Conservation (phyloP, 768 basidiomycete genomes). For the Calocybe indica region DNA sequence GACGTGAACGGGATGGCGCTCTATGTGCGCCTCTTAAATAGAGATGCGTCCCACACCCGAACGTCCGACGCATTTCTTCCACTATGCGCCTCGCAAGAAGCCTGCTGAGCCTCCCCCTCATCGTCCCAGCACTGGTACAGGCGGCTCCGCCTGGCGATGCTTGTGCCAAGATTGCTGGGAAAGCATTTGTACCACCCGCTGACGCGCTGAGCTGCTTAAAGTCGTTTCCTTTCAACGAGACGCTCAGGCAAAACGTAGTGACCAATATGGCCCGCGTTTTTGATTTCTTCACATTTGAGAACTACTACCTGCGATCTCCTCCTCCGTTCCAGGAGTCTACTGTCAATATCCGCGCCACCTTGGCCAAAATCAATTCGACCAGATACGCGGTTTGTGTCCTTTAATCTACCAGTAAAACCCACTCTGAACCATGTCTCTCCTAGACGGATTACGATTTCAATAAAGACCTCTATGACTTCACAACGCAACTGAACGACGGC, state of each 20-base stretch:
- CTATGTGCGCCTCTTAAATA: too few species aligned
- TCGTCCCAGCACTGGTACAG: too few species aligned
- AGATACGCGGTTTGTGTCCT: slow-evolving; percentile 33
- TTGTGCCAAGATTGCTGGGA: slow-evolving; percentile 33
- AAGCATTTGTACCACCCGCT: slow-evolving; percentile 40
- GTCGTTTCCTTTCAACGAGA: slow-evolving; percentile 53
- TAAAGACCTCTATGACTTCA: slow-evolving; percentile 47
- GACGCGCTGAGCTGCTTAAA: slow-evolving; percentile 55
- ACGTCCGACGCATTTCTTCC: too few species aligned
- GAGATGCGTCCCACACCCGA: too few species aligned
- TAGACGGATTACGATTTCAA: slow-evolving; percentile 68
- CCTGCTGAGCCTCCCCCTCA: too few species aligned
- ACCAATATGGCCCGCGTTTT: slow-evolving; percentile 40
- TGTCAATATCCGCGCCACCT: slow-evolving; percentile 41
- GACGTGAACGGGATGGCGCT: too few species aligned
- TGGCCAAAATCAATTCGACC: slow-evolving; percentile 42
- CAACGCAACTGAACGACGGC: slow-evolving; percentile 54
- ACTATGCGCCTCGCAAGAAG: too few species aligned
- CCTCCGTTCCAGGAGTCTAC: slow-evolving; percentile 53
- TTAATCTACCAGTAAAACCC: not conserved
- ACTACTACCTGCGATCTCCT: slow-evolving; percentile 43
- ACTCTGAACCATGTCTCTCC: slow-evolving; percentile 1
- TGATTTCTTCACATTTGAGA: slow-evolving; percentile 50
- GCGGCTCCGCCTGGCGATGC: slow-evolving; percentile 27
- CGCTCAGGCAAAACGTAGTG: slow-evolving; percentile 47